Conservation (phyloP, 164 flowering plant species). For the Magnolia officinalis region DNA sequence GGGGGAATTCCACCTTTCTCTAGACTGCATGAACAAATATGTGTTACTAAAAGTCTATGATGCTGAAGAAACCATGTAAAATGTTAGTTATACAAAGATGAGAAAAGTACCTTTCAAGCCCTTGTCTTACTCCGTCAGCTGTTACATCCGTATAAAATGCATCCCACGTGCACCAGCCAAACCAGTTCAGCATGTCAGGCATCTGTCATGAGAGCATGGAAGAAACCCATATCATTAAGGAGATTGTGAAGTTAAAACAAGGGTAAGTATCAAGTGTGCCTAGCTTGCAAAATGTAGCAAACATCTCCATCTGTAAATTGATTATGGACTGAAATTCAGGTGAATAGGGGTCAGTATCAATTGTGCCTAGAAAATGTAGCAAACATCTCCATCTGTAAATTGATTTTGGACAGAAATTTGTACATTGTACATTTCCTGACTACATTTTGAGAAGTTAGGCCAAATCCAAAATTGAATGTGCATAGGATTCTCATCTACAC, state of each 20-base stretch:
- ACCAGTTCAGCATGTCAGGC: conserved; percentile 88
- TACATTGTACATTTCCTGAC: not conserved
- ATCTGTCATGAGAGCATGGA: conserved; percentile 34
- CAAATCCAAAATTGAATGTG: not conserved
- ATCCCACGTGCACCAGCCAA: conserved; percentile 99
- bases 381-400: not conserved
- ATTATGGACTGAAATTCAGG: too few species aligned
- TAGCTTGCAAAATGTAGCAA: not conserved
- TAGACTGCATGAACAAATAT: conserved; percentile 38
- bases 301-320: not conserved
- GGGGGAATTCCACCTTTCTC: conserved; percentile 73
- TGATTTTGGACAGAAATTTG: too few species aligned
- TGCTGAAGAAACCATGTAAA: not conserved
- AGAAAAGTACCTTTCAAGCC: conserved; percentile 52
- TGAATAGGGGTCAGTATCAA: too few species aligned
- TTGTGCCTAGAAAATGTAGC: not conserved
- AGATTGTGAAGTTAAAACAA: not conserved
- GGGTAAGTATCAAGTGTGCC: not conserved
- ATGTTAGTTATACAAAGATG: not conserved
- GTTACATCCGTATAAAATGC: conserved; percentile 81
- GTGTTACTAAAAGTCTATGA: not conserved
- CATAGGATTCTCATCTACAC: not conserved
- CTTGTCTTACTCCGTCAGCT: conserved; percentile 67
- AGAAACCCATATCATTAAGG: not conserved
- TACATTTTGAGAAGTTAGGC: not conserved